Base-by-base conservation (phyloP, 2,329 filamentous ascomycete species). In the Neofusicoccum umdonicola region DNA sequence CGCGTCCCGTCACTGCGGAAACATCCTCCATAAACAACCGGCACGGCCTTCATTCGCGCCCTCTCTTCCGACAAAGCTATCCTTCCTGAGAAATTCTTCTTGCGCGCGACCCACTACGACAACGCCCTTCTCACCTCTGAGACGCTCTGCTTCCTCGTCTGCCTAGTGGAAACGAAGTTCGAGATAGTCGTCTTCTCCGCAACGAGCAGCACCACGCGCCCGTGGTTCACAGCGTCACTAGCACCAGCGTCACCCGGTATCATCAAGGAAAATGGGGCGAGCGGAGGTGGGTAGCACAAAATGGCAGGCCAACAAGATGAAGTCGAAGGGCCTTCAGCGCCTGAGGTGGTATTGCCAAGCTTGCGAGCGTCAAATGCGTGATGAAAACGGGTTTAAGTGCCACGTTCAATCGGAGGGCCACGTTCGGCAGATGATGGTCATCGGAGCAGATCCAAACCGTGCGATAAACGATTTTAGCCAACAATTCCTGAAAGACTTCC, bases 201-300 rank as follows among this genome's bases (percentile, higher is more conserved):
- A 31, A 31, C 27, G 4, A 31, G 27, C 27, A 5, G 27, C 27
- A 31, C 27, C 27, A 4, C 37, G 35, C 9, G 22, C 9, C 50
- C 9, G 31, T 7, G 8, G 35, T 15, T 42, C 5, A n/a, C 19
- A 51, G 37, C 52, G 19, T 42, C 22, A 13, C 19, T 8, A 27
- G 3, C 22, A 11, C 7, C 39, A 19, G 15, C 41, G 11, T 13
- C 8, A 8, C 8, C 27, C 27, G 15, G 7, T 9, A 5, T 2
- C 6, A 15, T 8, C n/a, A 19, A 11, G 12, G 69, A 89, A 75
- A 61, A 98, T 98, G 94, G 89, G 90, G 62, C 92, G 91, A 82
- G 95, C 95, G 72, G 95, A 98, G 82, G 88, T 92, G 62, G 95
- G 95, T 68, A 91, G 89, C 64, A 92, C 90, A n/a, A 98, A 97